phyloP scores from a whole-genome alignment of 2,329 filamentous ascomycete genomes.

The Diaporthe citriasiana region DNA sequence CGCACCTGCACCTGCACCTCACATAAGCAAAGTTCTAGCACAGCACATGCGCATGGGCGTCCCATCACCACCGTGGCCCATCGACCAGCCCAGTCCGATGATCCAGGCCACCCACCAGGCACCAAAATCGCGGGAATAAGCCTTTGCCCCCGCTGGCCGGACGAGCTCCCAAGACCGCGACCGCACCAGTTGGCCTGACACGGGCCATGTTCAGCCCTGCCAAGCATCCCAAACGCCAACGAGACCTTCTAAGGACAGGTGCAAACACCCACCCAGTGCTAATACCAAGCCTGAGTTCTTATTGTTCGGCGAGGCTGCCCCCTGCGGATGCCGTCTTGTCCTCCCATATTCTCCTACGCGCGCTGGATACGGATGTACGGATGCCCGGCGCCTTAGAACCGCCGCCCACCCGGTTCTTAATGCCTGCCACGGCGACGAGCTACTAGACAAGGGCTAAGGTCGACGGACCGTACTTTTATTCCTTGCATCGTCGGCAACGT shows the following conservation, averaged over 20 bases:
- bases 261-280: background rate
- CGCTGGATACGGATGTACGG: background rate
- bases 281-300: background rate
- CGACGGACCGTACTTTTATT: background rate
- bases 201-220: background rate
- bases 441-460: background rate
- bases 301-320: background rate
- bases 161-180: conserved; percentile 17
- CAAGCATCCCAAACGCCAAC: conserved; percentile 7
- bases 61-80: background rate
- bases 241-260: background rate
- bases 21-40: background rate
- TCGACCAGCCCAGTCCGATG: conserved; percentile 28
- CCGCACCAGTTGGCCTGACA: background rate
- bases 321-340: background rate
- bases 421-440: background rate
- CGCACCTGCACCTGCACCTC: background rate
- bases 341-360: background rate
- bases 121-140: background rate
- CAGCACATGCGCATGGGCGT: background rate
- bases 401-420: background rate
- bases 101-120: conserved; percentile 12
- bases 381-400: background rate
- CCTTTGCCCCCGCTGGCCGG: background rate
- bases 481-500: background rate